These are phyloP conservation scores for Tetrapyrgos nigripes DNA, from an alignment of 1,284 basidiomycete genomes.

Conservation along the genomic window DNA sequence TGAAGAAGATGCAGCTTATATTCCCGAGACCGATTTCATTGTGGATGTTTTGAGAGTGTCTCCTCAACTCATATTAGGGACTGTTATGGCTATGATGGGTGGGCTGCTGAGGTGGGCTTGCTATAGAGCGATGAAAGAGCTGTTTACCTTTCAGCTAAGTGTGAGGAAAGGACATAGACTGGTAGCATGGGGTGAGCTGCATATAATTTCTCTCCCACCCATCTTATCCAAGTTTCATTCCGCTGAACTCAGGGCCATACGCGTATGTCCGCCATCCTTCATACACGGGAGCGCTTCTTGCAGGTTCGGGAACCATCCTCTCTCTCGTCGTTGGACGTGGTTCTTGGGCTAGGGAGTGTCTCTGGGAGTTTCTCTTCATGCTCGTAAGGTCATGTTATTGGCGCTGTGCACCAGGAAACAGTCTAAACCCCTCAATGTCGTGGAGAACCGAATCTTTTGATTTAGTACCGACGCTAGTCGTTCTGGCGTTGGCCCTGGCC, in stretches of 20 bases:
- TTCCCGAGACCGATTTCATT: background rate
- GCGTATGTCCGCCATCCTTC: conserved; percentile 5
- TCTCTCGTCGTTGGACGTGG: background rate
- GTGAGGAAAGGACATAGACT: conserved; percentile 5
- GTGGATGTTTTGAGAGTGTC: background rate
- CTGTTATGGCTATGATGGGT: conserved; percentile 1
- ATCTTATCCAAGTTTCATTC: background rate
- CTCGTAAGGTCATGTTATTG: background rate
- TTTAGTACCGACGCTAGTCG: background rate
- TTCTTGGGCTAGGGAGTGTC: conserved; percentile 4
- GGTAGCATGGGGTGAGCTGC: background rate
- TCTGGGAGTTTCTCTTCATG: background rate
- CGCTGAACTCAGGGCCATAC: conserved; percentile 3
- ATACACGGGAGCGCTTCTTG: conserved; percentile 1
- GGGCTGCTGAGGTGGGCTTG: background rate
- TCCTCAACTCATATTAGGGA: background rate
- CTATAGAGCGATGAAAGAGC: background rate
- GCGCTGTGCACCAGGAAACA: background rate
- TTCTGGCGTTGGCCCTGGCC: background rate
- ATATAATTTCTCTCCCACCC: too few species aligned
- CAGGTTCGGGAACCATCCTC: background rate
- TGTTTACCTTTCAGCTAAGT: conserved; percentile 8
- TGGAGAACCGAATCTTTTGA: background rate
- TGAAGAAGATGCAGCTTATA: background rate
- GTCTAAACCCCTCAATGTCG: background rate